Evolutionary conservation across 2,329 filamentous ascomycete species (phyloP), one percentile per base, ranked within the genome.

Genomic region (Sordariomycetes sp.): DNA sequence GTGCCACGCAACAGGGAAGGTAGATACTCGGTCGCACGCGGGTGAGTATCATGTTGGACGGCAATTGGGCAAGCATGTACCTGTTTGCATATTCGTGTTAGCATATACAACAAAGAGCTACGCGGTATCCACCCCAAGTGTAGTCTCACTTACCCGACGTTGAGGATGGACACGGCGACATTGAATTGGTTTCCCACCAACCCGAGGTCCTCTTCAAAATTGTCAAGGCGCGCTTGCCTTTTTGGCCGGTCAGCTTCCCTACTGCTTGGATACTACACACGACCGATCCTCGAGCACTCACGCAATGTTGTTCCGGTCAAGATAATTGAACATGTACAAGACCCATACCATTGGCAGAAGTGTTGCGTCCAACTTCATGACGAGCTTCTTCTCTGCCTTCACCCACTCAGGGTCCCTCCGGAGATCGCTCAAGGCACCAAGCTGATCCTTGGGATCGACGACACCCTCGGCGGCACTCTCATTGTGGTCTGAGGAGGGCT

Each of bases 141-240:
- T 3, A 10, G 58, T 69, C 59, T 70, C 76, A 74, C 64, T 72
- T 77, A 53, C 70, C 69, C 2, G 66, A 72, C 61, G 53, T 68
- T 69, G 10, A 68, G 64, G 17, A 69, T 63, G 0, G 76, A 80
- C 1, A 81, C 76, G 0, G 75, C 70, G 12, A 76, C 57, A 64
- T 86, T 81, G 62, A 80, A 86, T 61, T 84, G 76, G 22, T 78
- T 76, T 2, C 74, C 73, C 32, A 66, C 64, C 61, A 88, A 68
- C 10, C 73, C 70, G 2, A 87, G 71, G 58, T 86, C 82, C 25
- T 76, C 68, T 64, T 85, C 80, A 34, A 87, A 62, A 1, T 77
- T 77, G 61, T 82, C 84, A 1, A 86, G 71, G 7, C 76, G 72
- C 17, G 82, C 82, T 69, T 86, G 86, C 39, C 82, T 81, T 58